Conservation (phyloP, 2,329 filamentous ascomycete genomes). For the Colletotrichum melonis region DNA sequence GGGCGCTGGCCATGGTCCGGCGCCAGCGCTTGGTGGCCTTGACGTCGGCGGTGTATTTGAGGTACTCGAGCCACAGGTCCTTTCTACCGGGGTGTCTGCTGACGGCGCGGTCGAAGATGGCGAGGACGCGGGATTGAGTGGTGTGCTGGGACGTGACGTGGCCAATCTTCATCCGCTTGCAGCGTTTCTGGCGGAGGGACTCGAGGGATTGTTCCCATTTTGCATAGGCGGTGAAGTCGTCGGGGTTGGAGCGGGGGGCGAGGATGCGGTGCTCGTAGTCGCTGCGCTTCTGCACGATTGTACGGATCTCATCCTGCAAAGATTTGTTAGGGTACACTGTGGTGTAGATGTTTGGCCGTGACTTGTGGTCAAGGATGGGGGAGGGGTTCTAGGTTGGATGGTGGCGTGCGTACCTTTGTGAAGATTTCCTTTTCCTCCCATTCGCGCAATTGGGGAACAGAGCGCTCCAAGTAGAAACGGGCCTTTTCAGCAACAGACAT, state of each 20-base stretch:
- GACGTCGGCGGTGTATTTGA: conserved; percentile 80
- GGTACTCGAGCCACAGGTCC: conserved; percentile 89
- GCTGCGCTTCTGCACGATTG: conserved; percentile 89
- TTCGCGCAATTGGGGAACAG: conserved; percentile 90
- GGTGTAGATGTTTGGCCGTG: conserved; percentile 15
- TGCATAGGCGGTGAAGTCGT: conserved; percentile 87
- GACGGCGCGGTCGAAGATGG: conserved; percentile 88
- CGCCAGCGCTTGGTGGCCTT: conserved; percentile 75
- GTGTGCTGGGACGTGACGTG: conserved; percentile 72
- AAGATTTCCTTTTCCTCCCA: conserved; percentile 95
- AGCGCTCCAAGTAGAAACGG: conserved; percentile 92
- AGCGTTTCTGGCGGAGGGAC: conserved; percentile 82
- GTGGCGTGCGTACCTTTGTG: conserved; percentile 66
- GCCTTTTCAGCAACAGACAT: conserved; percentile 84
- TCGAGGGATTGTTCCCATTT: conserved; percentile 79
- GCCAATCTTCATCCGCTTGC: conserved; percentile 82
- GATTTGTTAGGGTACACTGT: not conserved
- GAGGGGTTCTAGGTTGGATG: no score
- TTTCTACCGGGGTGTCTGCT: conserved; percentile 85
- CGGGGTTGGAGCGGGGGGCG: conserved; percentile 78
- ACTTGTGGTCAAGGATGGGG: conserved; percentile 32
- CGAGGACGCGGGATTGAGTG: conserved; percentile 86
- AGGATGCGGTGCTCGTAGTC: conserved; percentile 94
- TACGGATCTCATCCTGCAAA: conserved; percentile 83
- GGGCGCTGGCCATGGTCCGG: conserved; percentile 72